A percentile compares a stretch with the other conserved stretches of the same genome.
Conservation (phyloP, 179 eudicot genomes). For the Actinidia chinensis region DNA sequence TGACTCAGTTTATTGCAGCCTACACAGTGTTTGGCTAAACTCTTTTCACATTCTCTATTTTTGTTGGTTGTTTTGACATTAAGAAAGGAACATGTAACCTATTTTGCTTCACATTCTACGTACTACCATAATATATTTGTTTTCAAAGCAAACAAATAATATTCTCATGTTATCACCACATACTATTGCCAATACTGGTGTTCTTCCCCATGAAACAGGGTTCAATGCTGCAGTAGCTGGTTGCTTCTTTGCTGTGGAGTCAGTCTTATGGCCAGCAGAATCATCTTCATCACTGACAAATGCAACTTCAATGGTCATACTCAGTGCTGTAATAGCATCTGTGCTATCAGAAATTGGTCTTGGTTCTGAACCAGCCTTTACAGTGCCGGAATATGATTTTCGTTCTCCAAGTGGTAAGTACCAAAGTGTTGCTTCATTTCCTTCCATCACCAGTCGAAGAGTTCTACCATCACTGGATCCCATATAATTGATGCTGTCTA, state of each 20-base stretch:
- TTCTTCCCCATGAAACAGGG: slow-evolving; percentile 40
- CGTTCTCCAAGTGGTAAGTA: slow-evolving; percentile 82
- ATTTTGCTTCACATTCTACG: background rate
- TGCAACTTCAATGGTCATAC: slow-evolving; percentile 96
- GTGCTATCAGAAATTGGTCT: slow-evolving; percentile 93
- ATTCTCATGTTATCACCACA: background rate
- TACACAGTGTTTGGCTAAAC: background rate
- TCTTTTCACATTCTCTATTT: background rate
- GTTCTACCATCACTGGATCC: background rate
- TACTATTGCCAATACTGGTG: background rate
- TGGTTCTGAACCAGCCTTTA: slow-evolving; percentile 94
- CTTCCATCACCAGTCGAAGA: background rate
- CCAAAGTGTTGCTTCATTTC: slow-evolving; percentile 3
- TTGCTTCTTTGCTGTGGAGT: slow-evolving; percentile 93
- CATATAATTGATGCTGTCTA: background rate
- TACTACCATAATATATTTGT: background rate
- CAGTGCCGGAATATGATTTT: slow-evolving; percentile 87
- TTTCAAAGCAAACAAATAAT: background rate
- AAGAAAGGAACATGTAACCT: background rate
- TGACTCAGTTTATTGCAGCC: background rate
- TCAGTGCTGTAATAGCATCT: slow-evolving; percentile 93
- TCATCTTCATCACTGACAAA: slow-evolving; percentile 77
- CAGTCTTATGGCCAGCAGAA: slow-evolving; percentile 91
- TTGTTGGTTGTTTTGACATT: background rate
- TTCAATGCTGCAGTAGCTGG: slow-evolving; percentile 97